Evolutionary conservation across 306 rosid genomes (phyloP).

Genomic region (Bauhinia variegata): DNA sequence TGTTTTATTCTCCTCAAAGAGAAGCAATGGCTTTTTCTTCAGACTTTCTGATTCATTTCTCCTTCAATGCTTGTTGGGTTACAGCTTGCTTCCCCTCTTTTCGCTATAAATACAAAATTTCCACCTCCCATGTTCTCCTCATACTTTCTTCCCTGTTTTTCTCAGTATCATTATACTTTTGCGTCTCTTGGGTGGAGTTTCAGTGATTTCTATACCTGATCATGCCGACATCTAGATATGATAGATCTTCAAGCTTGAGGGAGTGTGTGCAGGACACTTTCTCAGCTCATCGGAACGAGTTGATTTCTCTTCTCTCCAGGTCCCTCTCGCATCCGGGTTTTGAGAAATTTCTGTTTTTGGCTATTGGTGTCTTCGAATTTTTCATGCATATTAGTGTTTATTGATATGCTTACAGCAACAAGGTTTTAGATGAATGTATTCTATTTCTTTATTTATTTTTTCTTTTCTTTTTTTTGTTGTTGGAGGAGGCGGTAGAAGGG

Average conservation of each 20-base stretch:
- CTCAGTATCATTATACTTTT: not conserved
- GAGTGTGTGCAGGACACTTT: slow-evolving; percentile 44
- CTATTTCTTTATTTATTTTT: not conserved
- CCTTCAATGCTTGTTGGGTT: not conserved
- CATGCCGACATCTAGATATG: slow-evolving; percentile 3
- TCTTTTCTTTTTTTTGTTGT: too few relatives aligned
- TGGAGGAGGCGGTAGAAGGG: not conserved
- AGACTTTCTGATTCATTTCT: not conserved
- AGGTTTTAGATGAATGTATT: not conserved
- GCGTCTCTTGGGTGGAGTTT: not conserved
- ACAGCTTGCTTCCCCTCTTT: not conserved
- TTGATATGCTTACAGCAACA: not conserved
- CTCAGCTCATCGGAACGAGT: slow-evolving; percentile 38
- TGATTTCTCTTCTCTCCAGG: slow-evolving; percentile 52
- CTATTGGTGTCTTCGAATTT: not conserved
- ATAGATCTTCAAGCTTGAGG: slow-evolving; percentile 29
- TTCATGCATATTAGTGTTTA: not conserved
- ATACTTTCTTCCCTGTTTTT: not conserved
- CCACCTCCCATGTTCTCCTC: not conserved
- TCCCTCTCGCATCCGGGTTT: slow-evolving; percentile 2
- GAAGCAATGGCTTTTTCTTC: slow-evolving; percentile 32
- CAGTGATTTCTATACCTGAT: not conserved
- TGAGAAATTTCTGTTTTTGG: slow-evolving; percentile 5
- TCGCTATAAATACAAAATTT: slow-evolving; percentile 1
- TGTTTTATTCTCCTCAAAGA: not conserved